phyloP scores from a whole-genome alignment of 2,329 filamentous ascomycete genomes.

The Sordariomycetes sp. region DNA sequence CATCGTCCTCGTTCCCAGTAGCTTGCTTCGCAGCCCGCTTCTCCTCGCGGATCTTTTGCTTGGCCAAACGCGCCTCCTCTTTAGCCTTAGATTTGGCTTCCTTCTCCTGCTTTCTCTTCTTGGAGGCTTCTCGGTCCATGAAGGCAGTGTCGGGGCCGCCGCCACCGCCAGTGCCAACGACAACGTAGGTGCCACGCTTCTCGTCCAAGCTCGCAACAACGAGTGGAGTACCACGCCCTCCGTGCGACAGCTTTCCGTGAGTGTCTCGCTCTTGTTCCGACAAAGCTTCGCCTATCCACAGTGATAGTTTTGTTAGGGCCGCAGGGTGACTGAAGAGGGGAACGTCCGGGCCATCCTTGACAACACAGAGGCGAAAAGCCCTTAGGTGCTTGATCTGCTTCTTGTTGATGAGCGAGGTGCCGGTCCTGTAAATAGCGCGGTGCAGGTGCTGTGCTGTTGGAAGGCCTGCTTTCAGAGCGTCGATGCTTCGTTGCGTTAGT shows the following conservation, averaged over 20 bases:
- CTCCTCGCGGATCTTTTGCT: constrained; percentile 49
- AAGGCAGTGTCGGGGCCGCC: constrained; percentile 66
- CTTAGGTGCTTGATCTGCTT: constrained; percentile 86
- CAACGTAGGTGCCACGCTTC: constrained; percentile 75
- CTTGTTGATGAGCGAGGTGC: constrained; percentile 85
- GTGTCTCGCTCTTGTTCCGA: constrained; percentile 76
- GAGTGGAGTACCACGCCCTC: constrained; percentile 69
- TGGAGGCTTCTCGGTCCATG: constrained; percentile 56
- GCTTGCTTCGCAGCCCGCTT: constrained; percentile 47
- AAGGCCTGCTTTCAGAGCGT: constrained; percentile 66
- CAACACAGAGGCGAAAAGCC: constrained; percentile 89
- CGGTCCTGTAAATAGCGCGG: constrained; percentile 85
- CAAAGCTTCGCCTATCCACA: constrained; percentile 91
- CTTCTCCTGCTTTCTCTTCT: constrained; percentile 52
- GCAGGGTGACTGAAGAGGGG: constrained; percentile 87
- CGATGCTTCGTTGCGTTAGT: constrained; percentile 43
- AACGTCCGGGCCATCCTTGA: constrained; percentile 90
- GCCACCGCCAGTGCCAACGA: constrained; percentile 86
- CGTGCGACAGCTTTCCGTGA: constrained; percentile 58
- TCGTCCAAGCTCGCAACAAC: constrained; percentile 89
- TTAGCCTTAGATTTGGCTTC: constrained; percentile 54
- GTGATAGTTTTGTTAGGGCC: constrained; percentile 82
- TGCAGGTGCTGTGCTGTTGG: constrained; percentile 83
- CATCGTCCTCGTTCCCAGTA: constrained; percentile 36
- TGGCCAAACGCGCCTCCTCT: constrained; percentile 47